phyloP scores from a whole-genome alignment of 768 basidiomycete genomes.

The Leucogyrophana mollusca region DNA sequence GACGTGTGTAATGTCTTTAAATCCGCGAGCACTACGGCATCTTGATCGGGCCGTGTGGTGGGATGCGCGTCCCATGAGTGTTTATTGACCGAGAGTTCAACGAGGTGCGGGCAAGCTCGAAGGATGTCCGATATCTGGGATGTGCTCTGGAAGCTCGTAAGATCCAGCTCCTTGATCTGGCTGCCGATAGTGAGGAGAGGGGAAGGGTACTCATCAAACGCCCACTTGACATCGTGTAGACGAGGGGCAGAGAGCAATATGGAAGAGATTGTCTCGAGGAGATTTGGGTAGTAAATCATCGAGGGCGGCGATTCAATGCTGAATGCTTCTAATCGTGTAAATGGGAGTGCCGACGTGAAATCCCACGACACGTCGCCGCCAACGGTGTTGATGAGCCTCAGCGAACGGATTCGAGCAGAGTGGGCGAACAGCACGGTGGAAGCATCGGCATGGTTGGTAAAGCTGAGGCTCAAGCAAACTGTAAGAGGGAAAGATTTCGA shows the following conservation, averaged over 20 bases:
- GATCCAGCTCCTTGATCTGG: too few relatives aligned
- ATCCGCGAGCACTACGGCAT: not conserved
- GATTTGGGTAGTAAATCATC: not conserved
- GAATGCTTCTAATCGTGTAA: not conserved
- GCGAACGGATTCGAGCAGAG: not conserved
- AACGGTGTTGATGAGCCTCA: not conserved
- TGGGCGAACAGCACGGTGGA: not conserved
- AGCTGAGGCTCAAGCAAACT: not conserved
- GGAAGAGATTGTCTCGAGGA: not conserved
- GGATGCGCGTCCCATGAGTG: not conserved
- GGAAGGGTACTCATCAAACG: not conserved
- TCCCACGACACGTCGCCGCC: not conserved
- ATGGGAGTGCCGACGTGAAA: not conserved
- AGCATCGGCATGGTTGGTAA: not conserved
- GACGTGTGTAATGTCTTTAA: too few relatives aligned
- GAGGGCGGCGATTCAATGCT: not conserved
- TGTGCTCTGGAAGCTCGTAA: not conserved
- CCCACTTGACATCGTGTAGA: conserved; percentile 3
- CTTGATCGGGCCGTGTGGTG: not conserved
- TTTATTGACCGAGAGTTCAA: not conserved
- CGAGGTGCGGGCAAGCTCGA: conserved; percentile 9
- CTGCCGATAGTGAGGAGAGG: not conserved
- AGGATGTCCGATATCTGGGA: not conserved
- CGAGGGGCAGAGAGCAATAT: conserved; percentile 1
- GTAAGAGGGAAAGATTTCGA: not conserved